Conservation (phyloP, 345 rosid genomes). For the Citrus mangshanensis region DNA sequence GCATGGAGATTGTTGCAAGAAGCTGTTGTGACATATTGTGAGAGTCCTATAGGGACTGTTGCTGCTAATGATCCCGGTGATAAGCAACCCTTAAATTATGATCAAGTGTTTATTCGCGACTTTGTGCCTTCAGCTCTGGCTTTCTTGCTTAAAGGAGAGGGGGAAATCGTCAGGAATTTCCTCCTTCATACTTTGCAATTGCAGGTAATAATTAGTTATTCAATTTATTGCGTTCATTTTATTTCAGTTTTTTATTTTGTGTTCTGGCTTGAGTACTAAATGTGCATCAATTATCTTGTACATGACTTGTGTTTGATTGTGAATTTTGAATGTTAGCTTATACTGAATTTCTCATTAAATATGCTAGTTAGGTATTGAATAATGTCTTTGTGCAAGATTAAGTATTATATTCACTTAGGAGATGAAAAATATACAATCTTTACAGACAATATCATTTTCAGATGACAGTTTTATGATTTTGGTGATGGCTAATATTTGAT, state of each 20-base stretch:
- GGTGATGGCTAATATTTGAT: neutral
- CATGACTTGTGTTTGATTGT: neutral
- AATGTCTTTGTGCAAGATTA: neutral
- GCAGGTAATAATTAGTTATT: constrained; percentile 49
- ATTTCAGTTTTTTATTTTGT: neutral
- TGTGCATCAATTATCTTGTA: neutral
- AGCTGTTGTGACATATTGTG: constrained; percentile 77
- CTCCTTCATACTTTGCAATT: constrained; percentile 89
- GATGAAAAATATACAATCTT: neutral
- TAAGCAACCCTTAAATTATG: constrained; percentile 83
- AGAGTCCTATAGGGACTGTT: constrained; percentile 83
- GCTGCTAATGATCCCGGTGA: constrained; percentile 96
- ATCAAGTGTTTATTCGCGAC: constrained; percentile 95
- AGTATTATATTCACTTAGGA: neutral
- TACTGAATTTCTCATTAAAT: neutral
- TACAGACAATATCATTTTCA: neutral
- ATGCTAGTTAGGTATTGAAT: neutral
- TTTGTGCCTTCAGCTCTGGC: constrained; percentile 95
- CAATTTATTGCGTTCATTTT: neutral
- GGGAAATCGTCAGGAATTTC: constrained; percentile 90
- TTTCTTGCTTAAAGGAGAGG: constrained; percentile 88
- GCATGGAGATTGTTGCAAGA: constrained; percentile 78
- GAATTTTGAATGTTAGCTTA: neutral
- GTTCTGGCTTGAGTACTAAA: neutral
- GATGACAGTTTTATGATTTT: neutral